Conservation (phyloP, 78 protist genomes). For the Capsaspora owczarzaki region DNA sequence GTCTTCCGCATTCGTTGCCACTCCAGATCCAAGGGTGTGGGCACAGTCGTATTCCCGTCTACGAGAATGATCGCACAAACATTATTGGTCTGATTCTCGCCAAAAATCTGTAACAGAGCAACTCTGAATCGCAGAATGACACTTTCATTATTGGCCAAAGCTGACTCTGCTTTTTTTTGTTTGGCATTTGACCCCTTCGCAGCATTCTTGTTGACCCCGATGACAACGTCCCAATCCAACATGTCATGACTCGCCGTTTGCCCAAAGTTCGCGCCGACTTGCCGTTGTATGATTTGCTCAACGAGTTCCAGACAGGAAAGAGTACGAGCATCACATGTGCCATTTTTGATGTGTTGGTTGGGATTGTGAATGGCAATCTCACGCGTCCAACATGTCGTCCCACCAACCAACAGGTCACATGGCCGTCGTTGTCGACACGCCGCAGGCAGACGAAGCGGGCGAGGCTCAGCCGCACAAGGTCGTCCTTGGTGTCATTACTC, state of each 20-base stretch:
- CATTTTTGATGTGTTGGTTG: too few relatives aligned
- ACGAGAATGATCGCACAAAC: background rate
- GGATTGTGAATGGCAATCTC: too few relatives aligned
- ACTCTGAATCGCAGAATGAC: too few relatives aligned
- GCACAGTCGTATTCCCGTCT: conserved; percentile 14
- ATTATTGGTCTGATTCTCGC: background rate
- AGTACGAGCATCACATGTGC: background rate
- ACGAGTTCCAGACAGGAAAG: background rate
- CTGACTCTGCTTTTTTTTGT: too few relatives aligned
- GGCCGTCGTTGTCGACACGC: conserved; percentile 4
- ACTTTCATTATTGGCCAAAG: too few relatives aligned
- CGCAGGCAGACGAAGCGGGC: too few relatives aligned
- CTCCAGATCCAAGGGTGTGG: background rate
- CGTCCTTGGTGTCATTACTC: conserved; percentile 16
- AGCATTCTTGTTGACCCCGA: too few relatives aligned
- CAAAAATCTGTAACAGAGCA: background rate
- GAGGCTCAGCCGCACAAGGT: too few relatives aligned
- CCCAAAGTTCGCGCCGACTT: background rate
- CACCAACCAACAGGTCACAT: conserved; percentile 5
- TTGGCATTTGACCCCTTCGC: too few relatives aligned
- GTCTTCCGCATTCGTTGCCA: background rate
- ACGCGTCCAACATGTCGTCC: background rate
- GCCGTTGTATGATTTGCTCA: background rate
- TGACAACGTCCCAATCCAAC: too few relatives aligned
- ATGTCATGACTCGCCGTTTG: too few relatives aligned